Conservation (phyloP, 768 basidiomycete genomes). For the Trametes elegans region DNA sequence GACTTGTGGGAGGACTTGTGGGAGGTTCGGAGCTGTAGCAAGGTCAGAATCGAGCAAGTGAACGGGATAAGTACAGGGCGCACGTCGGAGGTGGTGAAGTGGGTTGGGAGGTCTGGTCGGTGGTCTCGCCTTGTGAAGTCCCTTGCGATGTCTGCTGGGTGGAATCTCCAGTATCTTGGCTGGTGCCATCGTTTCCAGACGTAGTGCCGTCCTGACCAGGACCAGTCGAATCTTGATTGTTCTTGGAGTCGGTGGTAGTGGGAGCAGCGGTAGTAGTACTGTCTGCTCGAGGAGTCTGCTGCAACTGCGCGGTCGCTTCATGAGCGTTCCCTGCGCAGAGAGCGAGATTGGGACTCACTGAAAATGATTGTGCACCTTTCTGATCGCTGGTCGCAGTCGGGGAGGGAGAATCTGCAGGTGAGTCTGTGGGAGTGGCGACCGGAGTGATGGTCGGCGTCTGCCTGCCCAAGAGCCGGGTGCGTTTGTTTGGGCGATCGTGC, state of each 20-base stretch:
- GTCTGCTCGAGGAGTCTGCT: conserved; percentile 1
- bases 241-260: neutral
- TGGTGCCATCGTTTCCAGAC: neutral
- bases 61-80: neutral
- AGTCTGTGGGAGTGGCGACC: neutral
- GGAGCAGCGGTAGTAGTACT: neutral
- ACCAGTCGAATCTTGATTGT: neutral
- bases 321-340: neutral
- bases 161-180: neutral
- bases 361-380: neutral
- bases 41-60: neutral
- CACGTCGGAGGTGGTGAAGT: neutral
- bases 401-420: neutral
- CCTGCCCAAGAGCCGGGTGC: conserved; percentile 1
- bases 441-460: conserved; percentile 9
- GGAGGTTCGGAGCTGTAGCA: neutral
- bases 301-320: neutral
- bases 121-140: neutral
- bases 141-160: neutral
- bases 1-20: neutral
- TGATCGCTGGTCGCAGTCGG: neutral
- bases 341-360: neutral
- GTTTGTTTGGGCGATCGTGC: no score
- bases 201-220: neutral
- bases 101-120: neutral